phyloP scores from a whole-genome alignment of 208 protist genomes.

The Leishmania turanica region DNA sequence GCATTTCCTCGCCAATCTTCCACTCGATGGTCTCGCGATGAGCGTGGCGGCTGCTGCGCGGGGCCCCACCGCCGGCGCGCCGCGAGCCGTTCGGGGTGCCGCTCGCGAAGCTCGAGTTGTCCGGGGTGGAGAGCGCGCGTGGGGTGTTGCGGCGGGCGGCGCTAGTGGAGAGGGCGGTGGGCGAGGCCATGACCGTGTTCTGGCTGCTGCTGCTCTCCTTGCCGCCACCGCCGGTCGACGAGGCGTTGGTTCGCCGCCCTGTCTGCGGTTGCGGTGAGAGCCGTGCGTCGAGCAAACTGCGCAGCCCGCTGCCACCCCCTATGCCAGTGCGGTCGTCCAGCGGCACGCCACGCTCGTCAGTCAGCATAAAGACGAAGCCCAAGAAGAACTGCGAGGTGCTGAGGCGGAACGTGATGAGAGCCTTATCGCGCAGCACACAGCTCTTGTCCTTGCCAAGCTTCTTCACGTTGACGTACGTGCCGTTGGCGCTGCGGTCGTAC shows the following conservation, averaged over 20 bases:
- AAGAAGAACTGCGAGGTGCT: constrained; percentile 87
- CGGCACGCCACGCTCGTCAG: constrained; percentile 64
- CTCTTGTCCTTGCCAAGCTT: constrained; percentile 79
- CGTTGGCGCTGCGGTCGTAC: constrained; percentile 81
- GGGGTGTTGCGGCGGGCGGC: constrained; percentile 39
- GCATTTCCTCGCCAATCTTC: constrained; percentile 91
- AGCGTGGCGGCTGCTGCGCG: constrained; percentile 33
- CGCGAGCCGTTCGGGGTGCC: constrained; percentile 29
- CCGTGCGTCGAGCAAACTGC: constrained; percentile 24
- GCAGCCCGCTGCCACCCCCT: constrained; percentile 11
- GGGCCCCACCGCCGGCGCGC: constrained; percentile 1
- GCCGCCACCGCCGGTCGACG: constrained; percentile 5
- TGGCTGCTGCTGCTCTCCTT: constrained; percentile 27
- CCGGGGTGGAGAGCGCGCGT: constrained; percentile 41
- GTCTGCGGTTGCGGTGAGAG: constrained; percentile 26
- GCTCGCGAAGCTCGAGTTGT: constrained; percentile 46
- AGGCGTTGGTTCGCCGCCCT: constrained; percentile 21
- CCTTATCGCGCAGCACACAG: constrained; percentile 68
- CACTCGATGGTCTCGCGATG: constrained; percentile 87
- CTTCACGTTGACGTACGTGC: constrained; percentile 91
- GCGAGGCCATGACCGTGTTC: constrained; percentile 18
- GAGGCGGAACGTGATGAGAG: constrained; percentile 85
- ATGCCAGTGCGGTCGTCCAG: constrained; percentile 31
- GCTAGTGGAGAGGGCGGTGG: constrained; percentile 9
- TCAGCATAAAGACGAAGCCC: constrained; percentile 85